Percentiles rank a stretch among this genome's conserved stretches.
phyloP scores from a whole-genome alignment of 805 yeast species.

The Saccharomycopsis amapae region DNA sequence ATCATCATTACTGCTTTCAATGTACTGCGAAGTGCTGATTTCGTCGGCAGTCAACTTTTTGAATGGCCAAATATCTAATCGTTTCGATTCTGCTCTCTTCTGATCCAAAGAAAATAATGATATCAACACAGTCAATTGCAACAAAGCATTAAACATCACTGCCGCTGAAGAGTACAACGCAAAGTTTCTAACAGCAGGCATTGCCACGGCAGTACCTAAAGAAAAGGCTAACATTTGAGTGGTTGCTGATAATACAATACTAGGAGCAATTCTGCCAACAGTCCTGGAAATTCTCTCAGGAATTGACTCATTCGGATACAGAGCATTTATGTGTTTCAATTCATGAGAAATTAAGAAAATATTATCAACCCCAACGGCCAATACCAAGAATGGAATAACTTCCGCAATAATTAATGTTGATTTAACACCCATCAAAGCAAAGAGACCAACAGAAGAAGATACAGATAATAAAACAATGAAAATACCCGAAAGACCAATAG shows the following conservation, averaged over 20 bases:
- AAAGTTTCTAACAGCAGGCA: conserved; percentile 96
- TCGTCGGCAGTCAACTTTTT: conserved; percentile 26
- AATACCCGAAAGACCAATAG: conserved; percentile 80
- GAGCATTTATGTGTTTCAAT: conserved; percentile 45
- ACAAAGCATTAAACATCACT: conserved; percentile 60
- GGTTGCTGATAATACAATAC: conserved; percentile 68
- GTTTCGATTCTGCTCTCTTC: conserved; percentile 45
- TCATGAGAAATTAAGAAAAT: conserved; percentile 83
- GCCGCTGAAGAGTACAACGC: conserved; percentile 90
- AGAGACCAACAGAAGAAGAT: conserved; percentile 72
- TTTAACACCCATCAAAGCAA: conserved; percentile 67
- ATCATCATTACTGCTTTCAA: conserved; percentile 10
- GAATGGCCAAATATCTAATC: conserved; percentile 61
- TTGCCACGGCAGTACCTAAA: conserved; percentile 71
- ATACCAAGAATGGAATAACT: conserved; percentile 86
- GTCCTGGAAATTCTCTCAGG: conserved; percentile 58
- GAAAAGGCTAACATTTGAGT: conserved; percentile 76
- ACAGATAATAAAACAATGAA: conserved; percentile 76
- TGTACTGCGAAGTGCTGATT: conserved; percentile 1
- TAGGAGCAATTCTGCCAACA: conserved; percentile 75
- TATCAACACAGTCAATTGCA: conserved; percentile 79
- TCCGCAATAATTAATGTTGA: conserved; percentile 92
- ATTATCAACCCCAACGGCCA: conserved; percentile 96
- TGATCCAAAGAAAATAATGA: conserved; percentile 66
- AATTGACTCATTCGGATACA: conserved; percentile 40